A percentile compares a stretch with the other conserved stretches of the same genome.
These are phyloP conservation scores for Plectranthus barbatus DNA, from an alignment of 257 asterid species.

Conservation along the genomic window DNA sequence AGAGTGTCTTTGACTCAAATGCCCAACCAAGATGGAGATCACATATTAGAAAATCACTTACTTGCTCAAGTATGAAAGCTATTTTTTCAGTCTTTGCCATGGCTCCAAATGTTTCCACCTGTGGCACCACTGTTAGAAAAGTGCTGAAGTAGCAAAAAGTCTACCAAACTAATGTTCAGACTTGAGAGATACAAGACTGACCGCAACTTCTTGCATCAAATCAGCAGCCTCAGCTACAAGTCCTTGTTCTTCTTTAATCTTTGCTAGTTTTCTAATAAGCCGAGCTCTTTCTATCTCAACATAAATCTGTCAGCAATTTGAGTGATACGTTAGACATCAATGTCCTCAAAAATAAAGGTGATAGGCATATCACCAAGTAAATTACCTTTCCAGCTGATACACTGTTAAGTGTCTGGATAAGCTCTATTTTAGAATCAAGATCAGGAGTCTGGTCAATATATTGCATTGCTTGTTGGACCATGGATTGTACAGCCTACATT, in stretches of 20 bases:
- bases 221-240: constrained; percentile 89
- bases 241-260: constrained; percentile 87
- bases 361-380: not conserved
- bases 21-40: no score
- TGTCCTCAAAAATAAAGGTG: not conserved
- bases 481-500: constrained; percentile 84
- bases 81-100: constrained; percentile 98
- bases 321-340: no score
- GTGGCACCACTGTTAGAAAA: constrained; percentile 11
- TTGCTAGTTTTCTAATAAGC: constrained; percentile 78
- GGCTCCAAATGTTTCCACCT: constrained; percentile 96
- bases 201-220: constrained; percentile 98
- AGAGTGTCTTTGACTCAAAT: no score
- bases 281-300: constrained; percentile 98
- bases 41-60: constrained; percentile 14
- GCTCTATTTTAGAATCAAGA: constrained; percentile 72
- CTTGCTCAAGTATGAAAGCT: constrained; percentile 93
- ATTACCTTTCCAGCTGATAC: constrained; percentile 94
- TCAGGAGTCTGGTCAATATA: constrained; percentile 94
- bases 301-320: constrained; percentile 44
- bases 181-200: constrained; percentile 24
- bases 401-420: constrained; percentile 74
- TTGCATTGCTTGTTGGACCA: constrained; percentile 93
- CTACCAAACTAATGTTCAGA: not conserved
- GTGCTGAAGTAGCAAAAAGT: not conserved